Base-by-base conservation (phyloP, 176 grass and related monocot genomes). In the Lolium rigidum region DNA sequence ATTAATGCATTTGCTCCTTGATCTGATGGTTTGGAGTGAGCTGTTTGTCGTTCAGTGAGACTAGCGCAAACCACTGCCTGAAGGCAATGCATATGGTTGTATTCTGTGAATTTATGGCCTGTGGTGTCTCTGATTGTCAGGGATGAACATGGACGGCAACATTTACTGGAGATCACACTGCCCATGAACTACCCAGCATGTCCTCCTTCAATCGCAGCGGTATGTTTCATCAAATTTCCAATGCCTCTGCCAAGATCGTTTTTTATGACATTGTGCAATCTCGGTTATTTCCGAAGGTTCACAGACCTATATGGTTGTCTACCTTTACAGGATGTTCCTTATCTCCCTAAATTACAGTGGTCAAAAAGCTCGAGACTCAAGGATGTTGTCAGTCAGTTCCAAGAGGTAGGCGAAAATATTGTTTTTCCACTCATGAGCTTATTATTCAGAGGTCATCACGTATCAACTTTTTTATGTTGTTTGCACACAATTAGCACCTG, bases 151-250 rank as follows among this genome's bases (percentile, higher is more conserved):
- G 89, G 93, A 46, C 68, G 86, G 44, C 63, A 77, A 11, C 91
- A 95, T 90, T 83, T 84, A 65, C 25, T 95, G 63, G 91, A 95
- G 80, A 89, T 95, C 78, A 83, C 82, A 41, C 79, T 98, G 74
- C 88, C 91, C 41, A 65, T 80, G 46, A 90, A 74, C 67, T 94
- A 93, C 71, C 93, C 95, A 47, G 41, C 86, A 90, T 38, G 60
- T 26, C 77, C 86, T 70, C 95, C 93, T 35, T 87, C 78, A 28
- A 71, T 98, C 76, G 60, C 64, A 21, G 88, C 90, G 0, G 95
- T 98, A 75, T 21, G 28, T 88, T 28, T 74, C 1, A 6, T 50
- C 76, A 16, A 52, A 44, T 8, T 58, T 13, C 56, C 9, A 14
- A 70, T 47, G 14, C n/a, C 39, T 67, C 22, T 83, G 15, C 31